Base-by-base conservation (phyloP, 306 rosid species). In the Quercus gilva region DNA sequence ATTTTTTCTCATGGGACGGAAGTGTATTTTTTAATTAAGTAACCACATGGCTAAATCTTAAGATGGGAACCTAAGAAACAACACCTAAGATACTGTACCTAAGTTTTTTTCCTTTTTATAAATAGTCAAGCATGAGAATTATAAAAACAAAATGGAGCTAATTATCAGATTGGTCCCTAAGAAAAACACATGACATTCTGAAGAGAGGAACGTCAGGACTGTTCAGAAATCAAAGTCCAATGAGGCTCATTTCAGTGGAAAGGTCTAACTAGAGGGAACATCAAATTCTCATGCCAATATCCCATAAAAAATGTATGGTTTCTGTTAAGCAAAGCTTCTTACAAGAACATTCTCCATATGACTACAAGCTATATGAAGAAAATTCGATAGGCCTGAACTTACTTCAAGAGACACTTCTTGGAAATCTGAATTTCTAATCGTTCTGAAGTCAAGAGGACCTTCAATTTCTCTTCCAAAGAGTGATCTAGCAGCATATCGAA, bases 331-430 rank as follows among this genome's bases (percentile, higher is more conserved):
- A 55, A 57, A 61, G 75, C 23, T 55, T 74, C 45, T n/a, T 28
- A 83, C 58, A 74, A 58, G 53, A 53, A 75, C 71, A 75, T 77
- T 72, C 65, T 49, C 68, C 58, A 31, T 23, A 70, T 73, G 71
- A 25, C 52, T 51, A 63, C 5, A 67, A 43, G 3, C 12, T 33
- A 55, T 83, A 51, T 2, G 57, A 81, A 72, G 69, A 58, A 37
- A 84, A 69, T 18, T 14, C 31, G 13, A 83, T 63, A 25, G 10
- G 71, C 6, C 45, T 6, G 56, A 58, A 83, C 90, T 84, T 85
- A 84, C 99, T 88, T 92, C 99, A 78, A 95, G 80, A 61, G 90
- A 84, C 76, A 91, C 88, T 86, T 95, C 98, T 77, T 90, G 98
- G 78, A 95, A 95, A 83, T 92, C 99, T 29, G 97, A 80, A 80